phyloP scores from a whole-genome alignment of 495 filamentous ascomycete genomes.

The Tuber calosporum region DNA sequence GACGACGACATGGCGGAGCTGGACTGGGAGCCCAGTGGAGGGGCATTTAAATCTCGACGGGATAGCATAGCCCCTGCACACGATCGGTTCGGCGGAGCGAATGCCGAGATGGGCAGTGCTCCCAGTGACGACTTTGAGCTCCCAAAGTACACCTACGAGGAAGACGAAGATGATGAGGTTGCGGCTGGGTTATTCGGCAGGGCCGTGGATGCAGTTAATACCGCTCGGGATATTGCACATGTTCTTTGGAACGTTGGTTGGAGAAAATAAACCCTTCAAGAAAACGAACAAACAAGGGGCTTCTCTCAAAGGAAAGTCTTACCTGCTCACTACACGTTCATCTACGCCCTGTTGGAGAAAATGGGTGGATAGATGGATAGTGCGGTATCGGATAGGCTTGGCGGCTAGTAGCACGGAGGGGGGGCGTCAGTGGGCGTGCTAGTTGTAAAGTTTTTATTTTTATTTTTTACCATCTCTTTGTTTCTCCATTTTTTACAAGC shows the following conservation, averaged over 20 bases:
- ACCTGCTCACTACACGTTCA: neutral
- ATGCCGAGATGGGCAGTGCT: conserved; percentile 3
- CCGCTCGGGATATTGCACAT: conserved; percentile 88
- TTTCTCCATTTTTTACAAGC: neutral
- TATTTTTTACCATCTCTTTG: neutral
- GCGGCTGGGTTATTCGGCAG: conserved; percentile 62
- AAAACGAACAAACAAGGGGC: neutral
- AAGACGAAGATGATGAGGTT: conserved; percentile 56
- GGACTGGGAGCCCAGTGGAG: conserved; percentile 45
- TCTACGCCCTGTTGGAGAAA: neutral
- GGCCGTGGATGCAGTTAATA: conserved; percentile 91
- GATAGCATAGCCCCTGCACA: conserved; percentile 42
- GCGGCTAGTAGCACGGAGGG: neutral
- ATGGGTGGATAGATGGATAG: neutral
- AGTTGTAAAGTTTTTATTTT: neutral
- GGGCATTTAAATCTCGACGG: conserved; percentile 41
- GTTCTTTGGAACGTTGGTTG: conserved; percentile 98
- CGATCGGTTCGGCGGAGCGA: conserved; percentile 32
- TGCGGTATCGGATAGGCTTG: neutral
- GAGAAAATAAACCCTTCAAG: conserved; percentile 53
- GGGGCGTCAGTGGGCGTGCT: neutral
- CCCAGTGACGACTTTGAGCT: conserved; percentile 34
- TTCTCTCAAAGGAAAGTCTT: neutral
- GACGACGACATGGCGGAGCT: conserved; percentile 56
- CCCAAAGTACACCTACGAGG: conserved; percentile 53